Conservation (phyloP, 2,329 filamentous ascomycete species). For the Pestalotiopsis fici region DNA sequence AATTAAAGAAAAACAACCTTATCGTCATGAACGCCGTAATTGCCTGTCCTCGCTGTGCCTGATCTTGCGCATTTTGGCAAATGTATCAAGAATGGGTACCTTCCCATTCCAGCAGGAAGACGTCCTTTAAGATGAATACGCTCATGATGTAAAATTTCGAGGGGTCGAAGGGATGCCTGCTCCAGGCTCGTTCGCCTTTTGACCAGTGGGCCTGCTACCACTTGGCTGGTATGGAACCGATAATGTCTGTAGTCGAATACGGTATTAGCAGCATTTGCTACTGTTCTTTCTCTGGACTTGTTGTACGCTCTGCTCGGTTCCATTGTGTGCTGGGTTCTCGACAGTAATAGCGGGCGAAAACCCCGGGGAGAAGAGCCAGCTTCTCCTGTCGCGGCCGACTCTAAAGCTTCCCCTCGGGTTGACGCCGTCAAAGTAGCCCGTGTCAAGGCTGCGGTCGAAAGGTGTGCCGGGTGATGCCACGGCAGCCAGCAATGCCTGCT, state of each 20-base stretch:
- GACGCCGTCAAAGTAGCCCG: slow-evolving; percentile 51
- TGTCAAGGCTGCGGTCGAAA: slow-evolving; percentile 36
- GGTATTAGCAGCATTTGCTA: slow-evolving; percentile 9
- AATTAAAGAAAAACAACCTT: not conserved
- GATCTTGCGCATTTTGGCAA: not conserved
- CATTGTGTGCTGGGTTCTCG: slow-evolving; percentile 39
- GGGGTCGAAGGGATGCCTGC: not conserved
- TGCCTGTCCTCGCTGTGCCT: not conserved
- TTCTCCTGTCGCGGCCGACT: slow-evolving; percentile 57
- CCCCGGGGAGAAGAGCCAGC: slow-evolving; percentile 58
- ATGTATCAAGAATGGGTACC: not conserved
- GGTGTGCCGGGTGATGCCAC: slow-evolving; percentile 52
- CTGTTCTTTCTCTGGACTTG: slow-evolving; percentile 9
- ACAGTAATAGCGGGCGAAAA: slow-evolving; percentile 55
- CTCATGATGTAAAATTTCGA: not conserved
- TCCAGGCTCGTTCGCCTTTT: not conserved
- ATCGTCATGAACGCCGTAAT: not conserved
- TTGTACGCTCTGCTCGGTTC: slow-evolving; percentile 6
- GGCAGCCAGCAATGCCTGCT: slow-evolving; percentile 58
- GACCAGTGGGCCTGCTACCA: not conserved
- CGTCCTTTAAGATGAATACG: not conserved
- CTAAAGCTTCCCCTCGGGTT: slow-evolving; percentile 55
- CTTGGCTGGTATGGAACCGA: not conserved
- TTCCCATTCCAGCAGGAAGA: slow-evolving; percentile 3
- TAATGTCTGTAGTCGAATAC: not conserved